Evolutionary conservation across 768 basidiomycete species (phyloP), one percentile per base, ranked within the genome.

Genomic region (Trametes gibbosa): DNA sequence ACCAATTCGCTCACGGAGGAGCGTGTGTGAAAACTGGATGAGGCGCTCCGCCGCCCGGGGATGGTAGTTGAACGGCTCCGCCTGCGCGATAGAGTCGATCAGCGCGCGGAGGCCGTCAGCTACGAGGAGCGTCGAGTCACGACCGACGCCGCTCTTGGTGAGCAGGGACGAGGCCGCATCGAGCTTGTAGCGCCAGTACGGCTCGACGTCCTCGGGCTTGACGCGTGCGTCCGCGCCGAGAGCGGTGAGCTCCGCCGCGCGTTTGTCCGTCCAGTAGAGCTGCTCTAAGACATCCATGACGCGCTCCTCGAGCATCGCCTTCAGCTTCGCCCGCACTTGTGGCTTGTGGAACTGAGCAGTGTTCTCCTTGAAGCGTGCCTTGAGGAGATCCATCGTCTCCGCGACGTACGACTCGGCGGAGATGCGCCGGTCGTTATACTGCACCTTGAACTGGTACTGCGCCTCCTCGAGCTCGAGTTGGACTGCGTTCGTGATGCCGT

Each of bases 401-500:
- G 97, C 95, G 48, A 99, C 92, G 70, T 99, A 99, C 1, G 93
- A 95, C 72, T 99, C 97, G 12, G 97, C 87, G 0, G 91, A 89
- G 59, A 98, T 91, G 23, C 92, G 84, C 23, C 93, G 86, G 74
- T 99, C 97, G 69, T 99, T 99, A 76, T 92, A 93, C 72, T 95
- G 90, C 2, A 99, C 97, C 75, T 99, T 99, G 84, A 99, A 99
- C 73, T 98, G 97, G 72, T 99, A 99, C 13, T 87, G 88, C 2
- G 97, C 87, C 68, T 98, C 97, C 73, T 99, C 97, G 9, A 99
- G 80, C 71, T 99, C 97, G 39, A 98, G 84, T 67, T 97, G 94
- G 10, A 98, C 97, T 2, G 94, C 94, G 73, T 98, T 98, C 58
- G 92, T 92, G 72, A 99, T 98, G 1, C 92, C 87, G 67, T 98